Percentiles rank a stretch among this genome's conserved stretches.
phyloP scores from a whole-genome alignment of 768 basidiomycete species.

The Russula griseocarnosa region DNA sequence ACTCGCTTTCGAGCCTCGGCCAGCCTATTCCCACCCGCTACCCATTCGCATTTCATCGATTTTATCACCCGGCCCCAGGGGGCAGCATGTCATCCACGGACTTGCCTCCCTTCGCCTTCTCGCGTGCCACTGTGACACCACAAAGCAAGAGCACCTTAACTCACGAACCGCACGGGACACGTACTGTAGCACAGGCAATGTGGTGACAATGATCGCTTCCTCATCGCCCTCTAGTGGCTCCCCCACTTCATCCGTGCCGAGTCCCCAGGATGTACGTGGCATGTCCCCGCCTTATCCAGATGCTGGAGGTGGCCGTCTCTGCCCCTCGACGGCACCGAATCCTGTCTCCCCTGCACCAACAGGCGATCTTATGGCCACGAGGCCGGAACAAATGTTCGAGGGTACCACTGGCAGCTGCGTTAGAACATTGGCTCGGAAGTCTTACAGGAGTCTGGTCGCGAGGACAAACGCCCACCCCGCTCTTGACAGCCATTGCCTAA shows the following conservation, averaged over 20 bases:
- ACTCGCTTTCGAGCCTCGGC: conserved; percentile 81
- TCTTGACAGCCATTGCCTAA: conserved; percentile 40
- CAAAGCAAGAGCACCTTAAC: conserved; percentile 32
- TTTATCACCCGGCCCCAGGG: conserved; percentile 48
- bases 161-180: conserved; percentile 39
- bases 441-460: conserved; percentile 20
- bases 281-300: conserved; percentile 50
- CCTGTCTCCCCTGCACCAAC: conserved; percentile 28
- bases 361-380: neutral
- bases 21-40: conserved; percentile 68
- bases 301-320: conserved; percentile 34
- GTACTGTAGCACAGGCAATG: conserved; percentile 57
- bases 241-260: conserved; percentile 27
- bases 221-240: too few relatives aligned
- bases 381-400: conserved; percentile 28
- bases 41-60: conserved; percentile 65
- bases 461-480: conserved; percentile 29
- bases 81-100: conserved; percentile 41
- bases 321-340: conserved; percentile 39
- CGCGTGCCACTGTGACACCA: conserved; percentile 32
- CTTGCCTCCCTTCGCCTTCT: conserved; percentile 32
- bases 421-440: conserved; percentile 7
- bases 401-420: conserved; percentile 16
- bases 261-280: conserved; percentile 30
- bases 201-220: too few relatives aligned